Evolutionary conservation across 202 grass and related monocot genomes (phyloP).

Genomic region (Saccharum hybrid): DNA sequence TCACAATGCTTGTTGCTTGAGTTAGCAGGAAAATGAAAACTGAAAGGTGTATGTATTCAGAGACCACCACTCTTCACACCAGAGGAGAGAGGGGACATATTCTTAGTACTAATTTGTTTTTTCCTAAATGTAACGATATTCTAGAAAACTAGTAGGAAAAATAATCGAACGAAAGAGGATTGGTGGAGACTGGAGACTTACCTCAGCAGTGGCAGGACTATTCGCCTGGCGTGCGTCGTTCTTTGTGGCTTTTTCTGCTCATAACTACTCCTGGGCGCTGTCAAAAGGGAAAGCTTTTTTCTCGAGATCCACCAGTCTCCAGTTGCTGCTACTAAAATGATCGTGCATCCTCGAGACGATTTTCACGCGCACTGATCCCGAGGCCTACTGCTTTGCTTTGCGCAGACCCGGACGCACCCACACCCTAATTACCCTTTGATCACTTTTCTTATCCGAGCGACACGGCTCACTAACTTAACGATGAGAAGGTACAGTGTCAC

Average conservation of each 20-base stretch:
- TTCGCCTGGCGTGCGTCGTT: constrained; percentile 7
- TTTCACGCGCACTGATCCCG: constrained; percentile 52
- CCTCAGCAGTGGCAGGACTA: neutral
- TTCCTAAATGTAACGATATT: too few relatives aligned
- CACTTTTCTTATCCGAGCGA: constrained; percentile 34
- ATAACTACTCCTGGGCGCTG: neutral
- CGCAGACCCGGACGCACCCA: neutral
- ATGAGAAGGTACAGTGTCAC: constrained; percentile 17
- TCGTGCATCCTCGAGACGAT: constrained; percentile 38
- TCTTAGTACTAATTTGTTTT: neutral
- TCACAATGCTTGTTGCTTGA: neutral
- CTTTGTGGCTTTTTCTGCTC: neutral
- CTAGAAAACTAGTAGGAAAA: neutral
- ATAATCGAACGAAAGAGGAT: neutral
- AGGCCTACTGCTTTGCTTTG: constrained; percentile 21
- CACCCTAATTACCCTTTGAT: constrained; percentile 29
- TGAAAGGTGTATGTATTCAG: too few relatives aligned
- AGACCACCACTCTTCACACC: neutral
- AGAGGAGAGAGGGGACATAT: neutral
- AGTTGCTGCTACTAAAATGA: constrained; percentile 34
- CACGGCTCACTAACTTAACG: constrained; percentile 30
- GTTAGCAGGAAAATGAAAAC: neutral
- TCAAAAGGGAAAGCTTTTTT: neutral
- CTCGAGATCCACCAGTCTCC: neutral
- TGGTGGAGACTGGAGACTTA: neutral